Base-by-base conservation (phyloP, 352 stramenopile species). In the Phytophthora cactorum region DNA sequence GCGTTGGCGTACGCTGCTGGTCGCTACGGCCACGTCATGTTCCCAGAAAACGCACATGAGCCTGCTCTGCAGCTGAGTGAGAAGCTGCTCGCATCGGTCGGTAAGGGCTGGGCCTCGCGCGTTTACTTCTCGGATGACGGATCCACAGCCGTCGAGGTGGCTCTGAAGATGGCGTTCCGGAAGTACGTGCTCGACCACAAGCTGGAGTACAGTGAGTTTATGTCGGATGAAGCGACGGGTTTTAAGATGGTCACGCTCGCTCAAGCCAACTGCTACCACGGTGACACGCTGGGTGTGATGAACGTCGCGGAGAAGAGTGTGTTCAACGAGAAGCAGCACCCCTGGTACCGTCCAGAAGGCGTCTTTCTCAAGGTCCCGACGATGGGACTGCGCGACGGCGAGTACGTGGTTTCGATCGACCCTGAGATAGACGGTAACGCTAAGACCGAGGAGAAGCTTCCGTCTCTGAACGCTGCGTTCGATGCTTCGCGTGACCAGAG, bases 121-220 rank as follows among this genome's bases (percentile, higher is more conserved):
- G 92, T 97, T 39, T 97, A 97, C 68, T 98, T 95, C 55, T 96
- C 91, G 3, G 93, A 98, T 49, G 90, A 98, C 50, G 93, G 90
- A 2, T 96, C 90, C 31, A 98, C 92, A 5, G 90, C 89, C 4
- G 90, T 97, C 31, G 93, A 98, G 59, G 88, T 97, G 5, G 90
- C 82, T 2, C 70, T 98, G 32, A 98, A 98, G 74, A 98, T 98
- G 91, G 86, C 88, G 0, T 94, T 96, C 68, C 88, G 88, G 59
- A 96, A 93, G 75, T 96, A 86, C 51, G 65, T 91, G 29, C 78
- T 78, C 1, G 87, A 95, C 52, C 82, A 90, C 63, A 59, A 70
- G 1, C 63, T 93, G n/a, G 65, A 88, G 27, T 93, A 93, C 67
- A 77, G 56, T 27, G 65, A 70, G 27, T 83, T 85, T 28, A 72